phyloP scores from a whole-genome alignment of 1,139 yeast species.

The Nakaseomyces uthaithaninus region DNA sequence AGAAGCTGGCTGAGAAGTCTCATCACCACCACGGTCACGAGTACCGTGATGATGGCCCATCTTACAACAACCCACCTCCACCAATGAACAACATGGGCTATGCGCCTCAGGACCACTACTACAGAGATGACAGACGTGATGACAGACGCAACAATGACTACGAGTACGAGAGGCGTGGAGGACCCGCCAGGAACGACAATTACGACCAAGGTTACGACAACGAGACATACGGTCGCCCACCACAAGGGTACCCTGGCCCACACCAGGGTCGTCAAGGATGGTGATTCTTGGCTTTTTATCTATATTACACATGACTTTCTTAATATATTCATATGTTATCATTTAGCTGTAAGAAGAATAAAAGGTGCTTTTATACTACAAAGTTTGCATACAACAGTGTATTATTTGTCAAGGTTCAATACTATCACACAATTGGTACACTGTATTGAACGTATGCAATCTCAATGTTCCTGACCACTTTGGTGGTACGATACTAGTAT shows the following conservation, averaged over 20 bases:
- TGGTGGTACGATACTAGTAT: too few species aligned
- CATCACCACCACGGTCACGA: slow-evolving; percentile 2
- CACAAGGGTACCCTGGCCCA: slow-evolving; percentile 3
- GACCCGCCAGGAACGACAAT: not conserved
- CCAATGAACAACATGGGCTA: slow-evolving; percentile 2
- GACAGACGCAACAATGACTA: slow-evolving; percentile 7
- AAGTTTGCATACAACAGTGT: too few species aligned
- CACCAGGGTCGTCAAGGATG: slow-evolving; percentile 7
- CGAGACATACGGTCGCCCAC: slow-evolving; percentile 5
- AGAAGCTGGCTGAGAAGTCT: slow-evolving; percentile 42
- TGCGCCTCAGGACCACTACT: slow-evolving; percentile 3
- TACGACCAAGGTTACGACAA: not conserved
- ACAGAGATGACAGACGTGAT: not conserved
- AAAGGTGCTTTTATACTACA: too few species aligned
- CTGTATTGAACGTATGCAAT: too few species aligned
- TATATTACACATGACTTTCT: too few species aligned
- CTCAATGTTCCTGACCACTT: too few species aligned
- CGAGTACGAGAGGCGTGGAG: slow-evolving; percentile 8
- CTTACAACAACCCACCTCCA: slow-evolving; percentile 5
- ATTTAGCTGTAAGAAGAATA: too few species aligned
- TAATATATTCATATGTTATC: too few species aligned
- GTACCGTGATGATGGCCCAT: slow-evolving; percentile 3
- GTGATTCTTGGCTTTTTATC: not conserved
- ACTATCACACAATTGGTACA: too few species aligned
- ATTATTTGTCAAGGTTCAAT: too few species aligned